phyloP scores from a whole-genome alignment of 768 basidiomycete genomes.

The Boletus reticuloceps region DNA sequence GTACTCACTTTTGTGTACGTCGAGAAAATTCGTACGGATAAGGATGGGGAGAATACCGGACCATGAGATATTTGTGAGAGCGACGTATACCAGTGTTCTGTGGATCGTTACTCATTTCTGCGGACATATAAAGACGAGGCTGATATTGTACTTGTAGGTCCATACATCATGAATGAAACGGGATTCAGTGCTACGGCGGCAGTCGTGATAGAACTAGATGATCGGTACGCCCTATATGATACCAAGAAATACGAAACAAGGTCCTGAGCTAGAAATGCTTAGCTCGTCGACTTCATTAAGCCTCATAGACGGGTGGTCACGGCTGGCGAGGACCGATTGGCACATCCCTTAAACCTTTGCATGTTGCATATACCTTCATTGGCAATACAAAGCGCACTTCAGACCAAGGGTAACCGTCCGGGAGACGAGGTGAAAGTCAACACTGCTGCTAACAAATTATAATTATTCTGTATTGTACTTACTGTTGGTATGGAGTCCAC shows the following conservation, averaged over 20 bases:
- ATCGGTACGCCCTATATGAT: neutral
- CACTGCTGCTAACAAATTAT: no score
- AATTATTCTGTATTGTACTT: no score
- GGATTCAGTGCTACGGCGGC: neutral
- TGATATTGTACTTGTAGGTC: constrained; percentile 9
- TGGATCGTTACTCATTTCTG: neutral
- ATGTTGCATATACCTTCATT: no score
- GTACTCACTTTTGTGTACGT: constrained; percentile 32
- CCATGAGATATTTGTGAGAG: neutral
- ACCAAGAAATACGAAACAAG: no score
- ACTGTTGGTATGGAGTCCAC: rapidly evolving
- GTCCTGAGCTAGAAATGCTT: no score
- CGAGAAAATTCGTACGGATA: constrained; percentile 29
- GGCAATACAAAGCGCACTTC: no score
- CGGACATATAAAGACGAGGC: neutral
- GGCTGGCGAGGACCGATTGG: no score
- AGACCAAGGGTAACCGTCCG: no score
- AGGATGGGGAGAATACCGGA: constrained; percentile 9
- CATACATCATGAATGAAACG: constrained; percentile 1
- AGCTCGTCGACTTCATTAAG: no score
- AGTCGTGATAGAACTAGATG: neutral
- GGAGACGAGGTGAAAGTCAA: no score
- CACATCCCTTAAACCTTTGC: no score
- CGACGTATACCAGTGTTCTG: neutral
- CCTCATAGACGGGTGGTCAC: no score